Conservation (phyloP, 2,329 filamentous ascomycete genomes). For the Trichoderma sp. region DNA sequence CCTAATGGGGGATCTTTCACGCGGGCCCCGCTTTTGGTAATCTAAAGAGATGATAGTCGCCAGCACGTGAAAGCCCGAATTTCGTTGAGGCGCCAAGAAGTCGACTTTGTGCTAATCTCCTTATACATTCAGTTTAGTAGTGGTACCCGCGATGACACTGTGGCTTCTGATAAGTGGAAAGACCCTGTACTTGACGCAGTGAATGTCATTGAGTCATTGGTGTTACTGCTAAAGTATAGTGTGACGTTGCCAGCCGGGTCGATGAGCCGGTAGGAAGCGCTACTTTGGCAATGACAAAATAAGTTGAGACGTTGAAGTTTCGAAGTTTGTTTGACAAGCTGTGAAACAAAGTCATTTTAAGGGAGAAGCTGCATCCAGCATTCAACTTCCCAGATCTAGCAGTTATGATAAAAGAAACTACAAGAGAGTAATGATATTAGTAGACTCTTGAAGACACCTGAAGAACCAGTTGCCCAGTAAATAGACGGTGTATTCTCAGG, state of each 20-base stretch:
- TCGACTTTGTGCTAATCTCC: background rate
- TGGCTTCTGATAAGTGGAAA: background rate
- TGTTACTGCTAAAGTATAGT: background rate
- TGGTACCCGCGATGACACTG: background rate
- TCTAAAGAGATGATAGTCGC: background rate
- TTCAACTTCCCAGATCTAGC: background rate
- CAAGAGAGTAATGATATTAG: background rate
- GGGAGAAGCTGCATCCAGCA: background rate
- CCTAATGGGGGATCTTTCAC: constrained; percentile 5
- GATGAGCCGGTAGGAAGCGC: background rate
- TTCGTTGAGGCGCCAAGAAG: constrained; percentile 14
- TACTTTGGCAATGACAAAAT: background rate
- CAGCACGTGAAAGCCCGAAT: constrained; percentile 20
- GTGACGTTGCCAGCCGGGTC: constrained; percentile 1
- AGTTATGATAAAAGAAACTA: background rate
- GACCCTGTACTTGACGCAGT: background rate
- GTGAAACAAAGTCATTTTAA: background rate
- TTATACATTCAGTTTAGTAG: background rate
- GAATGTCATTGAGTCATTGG: background rate
- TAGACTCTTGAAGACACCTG: background rate
- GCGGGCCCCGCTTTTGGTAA: constrained; percentile 5
- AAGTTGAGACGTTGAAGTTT: background rate
- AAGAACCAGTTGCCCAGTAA: background rate
- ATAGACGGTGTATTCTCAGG: background rate
- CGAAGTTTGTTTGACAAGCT: background rate